Evolutionary conservation across 2,329 filamentous ascomycete genomes (phyloP).

Genomic region (Dendrostoma leiphaemia): DNA sequence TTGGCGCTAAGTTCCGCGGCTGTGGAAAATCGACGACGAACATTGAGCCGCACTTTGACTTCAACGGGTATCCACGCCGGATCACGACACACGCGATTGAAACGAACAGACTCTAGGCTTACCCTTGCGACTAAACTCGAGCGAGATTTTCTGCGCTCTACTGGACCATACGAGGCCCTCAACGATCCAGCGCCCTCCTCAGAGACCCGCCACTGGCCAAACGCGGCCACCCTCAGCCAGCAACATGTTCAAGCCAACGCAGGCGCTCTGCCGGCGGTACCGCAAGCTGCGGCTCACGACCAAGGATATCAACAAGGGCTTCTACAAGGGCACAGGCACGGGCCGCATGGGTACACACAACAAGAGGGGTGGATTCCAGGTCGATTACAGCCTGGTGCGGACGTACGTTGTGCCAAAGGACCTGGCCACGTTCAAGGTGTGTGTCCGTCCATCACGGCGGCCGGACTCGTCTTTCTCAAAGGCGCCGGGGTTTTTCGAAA

Average conservation of each 20-base stretch:
- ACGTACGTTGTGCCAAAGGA: conserved; percentile 79
- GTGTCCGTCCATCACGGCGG: no score
- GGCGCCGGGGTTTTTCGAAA: no score
- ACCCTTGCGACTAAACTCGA: no score
- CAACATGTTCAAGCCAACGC: conserved; percentile 63
- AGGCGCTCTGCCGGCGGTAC: conserved; percentile 64
- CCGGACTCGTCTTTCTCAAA: no score
- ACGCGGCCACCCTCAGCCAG: background rate
- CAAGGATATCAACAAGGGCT: conserved; percentile 89
- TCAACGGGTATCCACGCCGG: no score
- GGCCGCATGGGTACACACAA: conserved; percentile 86
- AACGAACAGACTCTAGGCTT: no score
- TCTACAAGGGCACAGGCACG: conserved; percentile 93
- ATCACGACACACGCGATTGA: no score
- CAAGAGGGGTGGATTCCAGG: conserved; percentile 76
- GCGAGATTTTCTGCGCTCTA: no score
- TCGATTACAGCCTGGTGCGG: conserved; percentile 85
- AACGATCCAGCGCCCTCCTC: background rate
- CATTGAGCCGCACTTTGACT: background rate
- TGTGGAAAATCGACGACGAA: conserved; percentile 1
- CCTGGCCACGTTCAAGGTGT: conserved; percentile 70
- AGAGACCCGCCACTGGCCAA: background rate
- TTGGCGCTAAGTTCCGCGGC: background rate
- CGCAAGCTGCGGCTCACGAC: conserved; percentile 81
- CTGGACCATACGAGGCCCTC: no score